A percentile compares a stretch with the other conserved stretches of the same genome.
phyloP scores from a whole-genome alignment of 2,329 filamentous ascomycete species.

The Xylariales sp. region DNA sequence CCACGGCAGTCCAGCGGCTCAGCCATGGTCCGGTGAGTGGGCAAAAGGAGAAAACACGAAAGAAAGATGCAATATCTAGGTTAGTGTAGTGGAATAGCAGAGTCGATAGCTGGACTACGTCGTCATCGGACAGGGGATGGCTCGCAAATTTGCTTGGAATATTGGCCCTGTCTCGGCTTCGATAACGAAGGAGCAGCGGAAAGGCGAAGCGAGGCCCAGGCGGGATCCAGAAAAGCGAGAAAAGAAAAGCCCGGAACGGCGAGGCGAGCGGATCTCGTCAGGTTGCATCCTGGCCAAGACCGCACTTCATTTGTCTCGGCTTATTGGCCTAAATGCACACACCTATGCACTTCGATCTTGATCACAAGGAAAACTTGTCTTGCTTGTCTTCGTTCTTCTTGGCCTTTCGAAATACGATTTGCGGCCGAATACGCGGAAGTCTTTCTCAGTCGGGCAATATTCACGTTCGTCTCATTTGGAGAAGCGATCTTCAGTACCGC shows the following conservation, averaged over 20 bases:
- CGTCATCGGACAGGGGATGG: conserved; percentile 25
- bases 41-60: background rate
- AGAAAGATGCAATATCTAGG: background rate
- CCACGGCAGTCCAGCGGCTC: conserved; percentile 4
- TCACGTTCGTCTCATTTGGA: background rate
- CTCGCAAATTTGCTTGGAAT: conserved; percentile 2
- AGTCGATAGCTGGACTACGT: background rate
- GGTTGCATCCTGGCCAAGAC: conserved; percentile 9
- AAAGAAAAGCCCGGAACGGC: conserved; percentile 1
- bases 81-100: too few species aligned
- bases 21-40: background rate
- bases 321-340: background rate
- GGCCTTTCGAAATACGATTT: background rate
- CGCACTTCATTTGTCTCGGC: background rate
- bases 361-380: background rate
- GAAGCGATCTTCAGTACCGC: background rate
- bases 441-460: background rate
- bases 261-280: conserved; percentile 13
- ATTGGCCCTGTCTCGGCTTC: background rate
- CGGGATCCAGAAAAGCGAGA: conserved; percentile 3
- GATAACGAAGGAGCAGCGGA: background rate
- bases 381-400: background rate
- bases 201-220: background rate
- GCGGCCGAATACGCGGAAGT: background rate
- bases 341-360: conserved; percentile 1